Percentiles rank a stretch among this genome's conserved stretches.
Conservation (phyloP, 1,139 yeast genomes). For the Yamadazyma atlantica region DNA sequence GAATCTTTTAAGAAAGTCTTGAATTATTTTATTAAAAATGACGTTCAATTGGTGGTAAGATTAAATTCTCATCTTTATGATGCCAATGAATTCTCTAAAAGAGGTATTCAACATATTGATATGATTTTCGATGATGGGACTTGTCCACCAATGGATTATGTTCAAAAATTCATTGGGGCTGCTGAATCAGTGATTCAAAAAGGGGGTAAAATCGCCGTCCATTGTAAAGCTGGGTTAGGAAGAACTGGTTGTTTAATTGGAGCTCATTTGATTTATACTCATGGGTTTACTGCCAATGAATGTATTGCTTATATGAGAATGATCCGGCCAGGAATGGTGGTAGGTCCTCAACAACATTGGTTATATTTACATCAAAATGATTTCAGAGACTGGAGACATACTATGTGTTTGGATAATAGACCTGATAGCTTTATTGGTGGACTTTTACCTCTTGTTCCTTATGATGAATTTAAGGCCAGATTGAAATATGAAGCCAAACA, state of each 20-base stretch:
- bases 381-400: constrained; percentile 92
- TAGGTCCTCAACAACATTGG: constrained; percentile 99
- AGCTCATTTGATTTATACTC: constrained; percentile 92
- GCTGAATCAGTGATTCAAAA: constrained; percentile 81
- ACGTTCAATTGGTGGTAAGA: constrained; percentile 87
- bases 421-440: constrained; percentile 80
- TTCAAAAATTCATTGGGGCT: constrained; percentile 89
- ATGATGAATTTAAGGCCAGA: constrained; percentile 51
- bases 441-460: constrained; percentile 65
- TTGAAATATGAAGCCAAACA: constrained; percentile 48
- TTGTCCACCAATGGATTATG: constrained; percentile 92
- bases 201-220: constrained; percentile 95
- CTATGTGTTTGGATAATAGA: constrained; percentile 75
- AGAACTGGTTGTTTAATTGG: constrained; percentile 98
- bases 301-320: constrained; percentile 96
- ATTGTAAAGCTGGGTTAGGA: constrained; percentile 97
- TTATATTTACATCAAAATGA: constrained; percentile 92
- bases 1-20: constrained; percentile 81
- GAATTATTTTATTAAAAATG: constrained; percentile 65
- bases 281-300: constrained; percentile 95
- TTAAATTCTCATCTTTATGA: constrained; percentile 90
- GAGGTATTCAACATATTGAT: constrained; percentile 86
- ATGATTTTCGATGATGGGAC: constrained; percentile 98
- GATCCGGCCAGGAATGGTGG: constrained; percentile 98
- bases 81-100: constrained; percentile 73